A percentile compares a stretch with the other conserved stretches of the same genome.
Conservation (phyloP, 495 filamentous ascomycete genomes). For the Sordaria brevicollis region DNA sequence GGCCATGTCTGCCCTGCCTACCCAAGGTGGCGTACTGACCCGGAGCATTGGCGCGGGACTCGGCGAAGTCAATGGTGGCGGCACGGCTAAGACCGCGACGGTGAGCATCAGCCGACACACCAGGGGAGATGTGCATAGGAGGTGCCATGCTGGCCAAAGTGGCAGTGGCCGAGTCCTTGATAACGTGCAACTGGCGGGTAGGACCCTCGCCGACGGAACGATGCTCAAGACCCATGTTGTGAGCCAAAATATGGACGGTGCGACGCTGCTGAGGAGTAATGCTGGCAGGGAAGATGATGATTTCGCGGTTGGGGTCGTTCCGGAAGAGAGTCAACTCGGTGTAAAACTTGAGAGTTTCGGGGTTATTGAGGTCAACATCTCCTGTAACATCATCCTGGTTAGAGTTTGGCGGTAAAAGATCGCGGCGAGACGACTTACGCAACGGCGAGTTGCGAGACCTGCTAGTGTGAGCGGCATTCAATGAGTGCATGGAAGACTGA, state of each 20-base stretch:
- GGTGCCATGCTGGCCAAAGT: slow-evolving; percentile 13
- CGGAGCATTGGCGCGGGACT: slow-evolving; percentile 61
- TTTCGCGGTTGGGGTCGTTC: slow-evolving; percentile 64
- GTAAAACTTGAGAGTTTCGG: slow-evolving; percentile 75
- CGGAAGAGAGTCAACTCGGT: slow-evolving; percentile 82
- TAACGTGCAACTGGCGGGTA: slow-evolving; percentile 78
- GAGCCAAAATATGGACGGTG: slow-evolving; percentile 85
- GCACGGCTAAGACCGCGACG: slow-evolving; percentile 81
- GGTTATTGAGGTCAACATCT: slow-evolving; percentile 90
- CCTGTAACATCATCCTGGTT: slow-evolving; percentile 15
- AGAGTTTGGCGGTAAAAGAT: slow-evolving; percentile 18
- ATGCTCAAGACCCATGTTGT: slow-evolving; percentile 88
- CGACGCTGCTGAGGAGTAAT: slow-evolving; percentile 76
- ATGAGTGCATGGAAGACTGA: slow-evolving; percentile 74
- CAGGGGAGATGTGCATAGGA: slow-evolving; percentile 44
- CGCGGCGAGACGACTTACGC: slow-evolving; percentile 15
- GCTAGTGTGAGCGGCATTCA: slow-evolving; percentile 43
- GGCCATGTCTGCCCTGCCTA: slow-evolving; percentile 51
- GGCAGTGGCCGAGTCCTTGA: slow-evolving; percentile 46
- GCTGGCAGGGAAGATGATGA: slow-evolving; percentile 68
- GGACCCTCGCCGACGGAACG: slow-evolving; percentile 78
- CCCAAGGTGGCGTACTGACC: slow-evolving; percentile 65
- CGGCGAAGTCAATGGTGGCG: slow-evolving; percentile 96
- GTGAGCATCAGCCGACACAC: slow-evolving; percentile 60
- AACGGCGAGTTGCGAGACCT: slow-evolving; percentile 28